Base-by-base conservation (phyloP, 2,329 filamentous ascomycete genomes). In the Blastomyces percursus region DNA sequence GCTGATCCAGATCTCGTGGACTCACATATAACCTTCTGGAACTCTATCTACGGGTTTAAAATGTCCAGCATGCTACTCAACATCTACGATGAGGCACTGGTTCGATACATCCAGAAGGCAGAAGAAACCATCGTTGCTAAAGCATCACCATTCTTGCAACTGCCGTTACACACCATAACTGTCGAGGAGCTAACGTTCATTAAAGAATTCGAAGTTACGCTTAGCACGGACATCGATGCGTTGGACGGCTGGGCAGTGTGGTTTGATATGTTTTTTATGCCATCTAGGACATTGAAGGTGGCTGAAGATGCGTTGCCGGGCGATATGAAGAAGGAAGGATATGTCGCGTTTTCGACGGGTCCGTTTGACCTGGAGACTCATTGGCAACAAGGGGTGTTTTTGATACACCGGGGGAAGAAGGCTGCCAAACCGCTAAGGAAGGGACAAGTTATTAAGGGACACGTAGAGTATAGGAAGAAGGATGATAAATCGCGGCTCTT, bases 251-350 rank as follows among this genome's bases (percentile, higher is more conserved):
- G 91, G 74, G 81, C 91, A 16, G 83, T 96, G 68, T 96, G 92
- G 90, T 96, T 96, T 72, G 93, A 97, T 73, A 93, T 88, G 30
- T 94, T 94, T 79, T 96, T 96, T 76, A 84, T 88, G 67, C 84
- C 86, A 11, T 82, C 83, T 0, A 78, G 81, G 44, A 76, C 80
- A 44, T 73, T 77, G 59, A 69, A 71, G 35, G 71, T 83, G 56
- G 76, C 80, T 38, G 75, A 81, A 64, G 83, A 84, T 59, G 84
- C 86, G 0, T 79, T 85, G 62, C 74, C 75, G 44, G 69, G 71
- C n/a, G 79, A 82, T 3, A 91, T 88, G 84, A 81, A 83, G 66
- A 78, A 80, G 70, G 80, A 87, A 66, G 84, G 86, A 59, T 69
- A 74, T 27, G 81, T 91, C n/a, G 88, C 89, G 0, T 96, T 96